Base-by-base conservation (phyloP, 805 yeast genomes). In the Maudiozyma bulderi region DNA sequence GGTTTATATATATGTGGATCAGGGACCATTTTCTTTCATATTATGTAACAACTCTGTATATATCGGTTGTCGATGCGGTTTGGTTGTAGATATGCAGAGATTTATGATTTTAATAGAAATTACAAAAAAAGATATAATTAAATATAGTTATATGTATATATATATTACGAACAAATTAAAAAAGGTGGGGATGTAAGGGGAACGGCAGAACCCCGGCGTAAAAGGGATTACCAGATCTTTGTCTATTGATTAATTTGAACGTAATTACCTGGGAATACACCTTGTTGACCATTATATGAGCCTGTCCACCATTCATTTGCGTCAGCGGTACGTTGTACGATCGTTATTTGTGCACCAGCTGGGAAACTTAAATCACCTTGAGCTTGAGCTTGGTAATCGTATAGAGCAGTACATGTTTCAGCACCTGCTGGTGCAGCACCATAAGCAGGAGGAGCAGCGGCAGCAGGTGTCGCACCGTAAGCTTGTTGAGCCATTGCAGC, bases 271-370 rank as follows among this genome's bases (percentile, higher is more conserved):
- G 99, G 99, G 73, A 95, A 93, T 9, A 82, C 84, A 50, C 99
- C 99, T 51, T 84, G 82, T 51, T 74, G 83, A 8, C 96, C 97
- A 58, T 88, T 86, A 53, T 77, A 71, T 39, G 75, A 70, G 11
- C 99, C 99, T 0, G 96, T 88, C 99, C 99, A 93, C 99, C 99
- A 93, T 6, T 95, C 99, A 59, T 87, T 88, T 47, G 82, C 76
- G 64, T 89, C 96, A 0, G 78, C 73, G 0, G 95, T 84, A 60
- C 87, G 82, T 62, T 88, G 86, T 3, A 89, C 78, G 51, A 93
- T 74, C 57, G 86, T 86, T 55, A 93, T 90, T 32, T 81, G 76
- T 20, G 90, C 84, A 26, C 98, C 99, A 0, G 95, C 95, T 34
- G 81, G 75, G 71, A 93, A 87, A 15, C 85, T 69, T 61, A 93